These are phyloP conservation scores for Debaryomyces maramus DNA, from an alignment of 805 yeast species.

Conservation along the genomic window DNA sequence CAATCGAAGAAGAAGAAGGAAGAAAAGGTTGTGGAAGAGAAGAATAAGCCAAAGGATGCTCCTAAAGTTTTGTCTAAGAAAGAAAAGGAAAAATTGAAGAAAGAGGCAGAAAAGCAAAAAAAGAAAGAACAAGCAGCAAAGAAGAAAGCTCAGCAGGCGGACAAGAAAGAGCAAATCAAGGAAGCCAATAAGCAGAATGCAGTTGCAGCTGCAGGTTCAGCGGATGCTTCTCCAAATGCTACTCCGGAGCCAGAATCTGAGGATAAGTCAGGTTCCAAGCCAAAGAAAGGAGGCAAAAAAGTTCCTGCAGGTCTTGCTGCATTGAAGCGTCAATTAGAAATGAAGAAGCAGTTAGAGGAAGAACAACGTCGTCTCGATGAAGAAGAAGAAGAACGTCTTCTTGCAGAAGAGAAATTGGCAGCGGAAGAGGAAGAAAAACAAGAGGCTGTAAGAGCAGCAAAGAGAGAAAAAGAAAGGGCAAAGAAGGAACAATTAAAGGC, in stretches of 20 bases:
- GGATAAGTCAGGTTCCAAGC: slow-evolving; percentile 29
- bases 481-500: slow-evolving; percentile 92
- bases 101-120: slow-evolving; percentile 84
- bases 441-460: slow-evolving; percentile 59
- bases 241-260: slow-evolving; percentile 32
- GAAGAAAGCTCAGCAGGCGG: slow-evolving; percentile 72
- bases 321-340: slow-evolving; percentile 82
- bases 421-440: slow-evolving; percentile 65
- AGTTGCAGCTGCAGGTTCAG: slow-evolving; percentile 28
- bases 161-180: slow-evolving; percentile 57
- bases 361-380: slow-evolving; percentile 73
- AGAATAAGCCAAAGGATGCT: slow-evolving; percentile 50
- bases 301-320: slow-evolving; percentile 91
- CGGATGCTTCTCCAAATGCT: slow-evolving; percentile 24
- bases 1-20: slow-evolving; percentile 77
- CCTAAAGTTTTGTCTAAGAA: slow-evolving; percentile 86
- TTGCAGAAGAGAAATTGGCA: slow-evolving; percentile 50
- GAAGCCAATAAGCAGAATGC: slow-evolving; percentile 47
- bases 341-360: slow-evolving; percentile 85
- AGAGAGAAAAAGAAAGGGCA: slow-evolving; percentile 83
- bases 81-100: slow-evolving; percentile 93
- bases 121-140: slow-evolving; percentile 88
- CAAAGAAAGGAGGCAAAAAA: slow-evolving; percentile 66
- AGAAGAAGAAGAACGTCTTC: slow-evolving; percentile 53
- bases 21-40: slow-evolving; percentile 62